phyloP scores from a whole-genome alignment of 2,329 filamentous ascomycete genomes.

The Daldinia sp. region DNA sequence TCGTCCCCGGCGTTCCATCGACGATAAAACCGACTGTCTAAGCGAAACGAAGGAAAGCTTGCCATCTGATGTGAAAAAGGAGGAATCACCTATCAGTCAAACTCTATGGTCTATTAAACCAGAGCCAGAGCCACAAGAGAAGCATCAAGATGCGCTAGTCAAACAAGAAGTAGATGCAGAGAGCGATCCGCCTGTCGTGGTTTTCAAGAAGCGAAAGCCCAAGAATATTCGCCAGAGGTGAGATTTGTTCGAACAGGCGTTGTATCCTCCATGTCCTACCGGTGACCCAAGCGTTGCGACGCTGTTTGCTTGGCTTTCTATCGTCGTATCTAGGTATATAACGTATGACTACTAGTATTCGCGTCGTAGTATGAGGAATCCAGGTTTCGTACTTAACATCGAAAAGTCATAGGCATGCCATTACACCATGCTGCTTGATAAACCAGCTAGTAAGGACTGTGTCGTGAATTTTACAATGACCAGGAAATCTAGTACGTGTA shows the following conservation, averaged over 20 bases:
- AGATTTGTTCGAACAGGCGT: constrained; percentile 19
- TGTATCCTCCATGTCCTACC: background rate
- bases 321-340: background rate
- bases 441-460: background rate
- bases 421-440: background rate
- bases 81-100: constrained; percentile 46
- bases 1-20: background rate
- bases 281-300: background rate
- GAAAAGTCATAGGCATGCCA: background rate
- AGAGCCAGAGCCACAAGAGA: constrained; percentile 6
- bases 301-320: background rate
- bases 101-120: constrained; percentile 19
- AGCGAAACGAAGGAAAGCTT: constrained; percentile 53
- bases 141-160: constrained; percentile 12
- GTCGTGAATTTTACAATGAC: background rate
- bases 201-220: constrained; percentile 84
- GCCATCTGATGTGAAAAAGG: constrained; percentile 51
- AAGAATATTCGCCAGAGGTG: constrained; percentile 70
- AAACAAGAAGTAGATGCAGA: constrained; percentile 46
- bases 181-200: constrained; percentile 55
- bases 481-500: background rate
- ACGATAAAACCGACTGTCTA: constrained; percentile 42
- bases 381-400: background rate
- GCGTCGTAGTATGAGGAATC: background rate
- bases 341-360: background rate